Evolutionary conservation across 1,284 basidiomycete species (phyloP).

Genomic region (Apiotrichum veenhuisii): DNA sequence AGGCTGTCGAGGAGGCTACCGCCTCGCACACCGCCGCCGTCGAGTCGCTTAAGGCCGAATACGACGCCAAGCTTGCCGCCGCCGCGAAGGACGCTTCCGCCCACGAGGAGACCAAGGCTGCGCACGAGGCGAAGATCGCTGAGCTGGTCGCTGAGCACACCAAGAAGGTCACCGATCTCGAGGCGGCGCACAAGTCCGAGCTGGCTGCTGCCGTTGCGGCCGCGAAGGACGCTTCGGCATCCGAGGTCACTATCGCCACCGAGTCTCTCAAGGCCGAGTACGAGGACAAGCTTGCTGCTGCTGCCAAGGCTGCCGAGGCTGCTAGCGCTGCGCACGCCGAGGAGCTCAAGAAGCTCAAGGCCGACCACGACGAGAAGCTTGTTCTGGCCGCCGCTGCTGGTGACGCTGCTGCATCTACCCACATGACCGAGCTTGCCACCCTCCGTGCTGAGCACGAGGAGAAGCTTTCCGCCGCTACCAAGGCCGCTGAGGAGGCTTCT

Average conservation of each 20-base stretch:
- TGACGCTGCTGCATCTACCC: slow-evolving; percentile 1
- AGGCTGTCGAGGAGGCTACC: slow-evolving; percentile 4
- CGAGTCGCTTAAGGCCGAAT: slow-evolving; percentile 14
- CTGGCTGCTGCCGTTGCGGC: slow-evolving; percentile 8
- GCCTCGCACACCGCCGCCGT: slow-evolving; percentile 11
- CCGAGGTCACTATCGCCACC: slow-evolving; percentile 10
- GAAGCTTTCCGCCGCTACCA: slow-evolving; percentile 9
- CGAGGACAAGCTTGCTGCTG: slow-evolving; percentile 14
- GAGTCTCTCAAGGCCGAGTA: slow-evolving; percentile 7
- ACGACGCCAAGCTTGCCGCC: neutral
- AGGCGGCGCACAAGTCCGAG: slow-evolving; percentile 19
- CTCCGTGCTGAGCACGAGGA: slow-evolving; percentile 19
- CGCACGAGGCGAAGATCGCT: slow-evolving; percentile 2
- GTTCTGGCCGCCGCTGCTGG: slow-evolving; percentile 3
- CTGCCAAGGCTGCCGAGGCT: slow-evolving; percentile 19
- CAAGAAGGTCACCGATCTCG: slow-evolving; percentile 3
- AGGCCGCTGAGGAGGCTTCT: slow-evolving; percentile 18
- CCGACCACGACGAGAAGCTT: slow-evolving; percentile 17
- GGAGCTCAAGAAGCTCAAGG: slow-evolving; percentile 27
- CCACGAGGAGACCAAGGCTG: neutral
- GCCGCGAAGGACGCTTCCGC: neutral
- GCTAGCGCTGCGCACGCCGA: slow-evolving; percentile 21
- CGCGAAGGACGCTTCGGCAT: slow-evolving; percentile 21
- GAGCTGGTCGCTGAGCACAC: slow-evolving; percentile 3
- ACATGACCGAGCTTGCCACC: slow-evolving; percentile 5